phyloP scores from a whole-genome alignment of 495 filamentous ascomycete genomes.

The Penicillium subrubescens region DNA sequence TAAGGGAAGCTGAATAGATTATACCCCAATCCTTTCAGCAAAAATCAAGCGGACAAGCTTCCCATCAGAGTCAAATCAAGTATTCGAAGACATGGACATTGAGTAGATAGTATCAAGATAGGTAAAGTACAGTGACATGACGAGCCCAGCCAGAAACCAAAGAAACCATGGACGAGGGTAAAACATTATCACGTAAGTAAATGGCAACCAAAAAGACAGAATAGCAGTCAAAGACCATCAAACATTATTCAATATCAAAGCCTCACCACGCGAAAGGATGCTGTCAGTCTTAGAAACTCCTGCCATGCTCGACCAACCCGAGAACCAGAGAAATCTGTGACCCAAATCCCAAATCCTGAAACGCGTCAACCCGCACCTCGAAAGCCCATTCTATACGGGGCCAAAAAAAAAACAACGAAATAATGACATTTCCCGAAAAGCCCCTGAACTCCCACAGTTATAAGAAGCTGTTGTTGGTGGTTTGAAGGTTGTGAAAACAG shows the following conservation, averaged over 20 bases:
- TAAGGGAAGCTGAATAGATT: neutral
- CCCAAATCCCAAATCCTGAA: slow-evolving; percentile 18
- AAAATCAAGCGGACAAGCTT: neutral
- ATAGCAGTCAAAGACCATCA: slow-evolving; percentile 13
- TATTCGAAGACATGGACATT: neutral
- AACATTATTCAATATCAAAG: slow-evolving; percentile 19
- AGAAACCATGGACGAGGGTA: slow-evolving; percentile 4
- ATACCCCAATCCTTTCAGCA: neutral
- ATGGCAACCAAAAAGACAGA: slow-evolving; percentile 7
- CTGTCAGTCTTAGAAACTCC: slow-evolving; percentile 45
- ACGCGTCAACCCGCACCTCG: slow-evolving; percentile 7
- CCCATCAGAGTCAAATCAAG: neutral
- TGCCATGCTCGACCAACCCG: slow-evolving; percentile 38
- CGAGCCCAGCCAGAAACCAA: neutral
- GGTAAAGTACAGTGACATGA: slow-evolving; percentile 20
- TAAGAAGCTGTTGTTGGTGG: slow-evolving; percentile 5
- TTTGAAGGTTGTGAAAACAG: slow-evolving; percentile 2
- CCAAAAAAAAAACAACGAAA: slow-evolving; percentile 11
- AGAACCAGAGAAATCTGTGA: slow-evolving; percentile 22
- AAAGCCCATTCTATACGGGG: slow-evolving; percentile 21
- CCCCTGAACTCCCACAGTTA: slow-evolving; percentile 17
- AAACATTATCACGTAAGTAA: slow-evolving; percentile 27
- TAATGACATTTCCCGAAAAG: slow-evolving; percentile 14
- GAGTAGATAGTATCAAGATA: slow-evolving; percentile 7
- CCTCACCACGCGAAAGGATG: slow-evolving; percentile 27